phyloP scores from a whole-genome alignment of 2,329 filamentous ascomycete genomes.

The Penicillium glabrum region DNA sequence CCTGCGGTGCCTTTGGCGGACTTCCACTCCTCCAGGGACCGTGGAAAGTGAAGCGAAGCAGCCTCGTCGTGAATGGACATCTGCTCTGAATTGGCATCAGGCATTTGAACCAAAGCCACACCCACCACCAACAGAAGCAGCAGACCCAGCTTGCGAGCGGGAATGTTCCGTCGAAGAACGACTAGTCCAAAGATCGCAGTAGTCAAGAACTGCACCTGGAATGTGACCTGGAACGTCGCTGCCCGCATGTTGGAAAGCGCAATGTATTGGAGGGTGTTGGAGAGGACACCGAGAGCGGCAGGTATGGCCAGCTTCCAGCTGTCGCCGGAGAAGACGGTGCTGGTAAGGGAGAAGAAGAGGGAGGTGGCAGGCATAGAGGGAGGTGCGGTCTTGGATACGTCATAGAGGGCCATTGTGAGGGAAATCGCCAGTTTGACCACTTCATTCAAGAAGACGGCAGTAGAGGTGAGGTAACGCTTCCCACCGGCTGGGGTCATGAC shows the following conservation, averaged over 20 bases:
- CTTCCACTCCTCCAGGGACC: slow-evolving; percentile 74
- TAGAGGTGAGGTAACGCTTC: slow-evolving; percentile 89
- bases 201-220: slow-evolving; percentile 91
- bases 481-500: slow-evolving; percentile 84
- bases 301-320: slow-evolving; percentile 94
- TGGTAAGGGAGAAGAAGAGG: slow-evolving; percentile 76
- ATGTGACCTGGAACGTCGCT: slow-evolving; percentile 89
- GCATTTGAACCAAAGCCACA: slow-evolving; percentile 81
- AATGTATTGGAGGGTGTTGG: slow-evolving; percentile 92
- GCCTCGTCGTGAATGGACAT: slow-evolving; percentile 58
- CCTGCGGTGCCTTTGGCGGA: slow-evolving; percentile 51
- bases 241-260: slow-evolving; percentile 89
- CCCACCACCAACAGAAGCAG: slow-evolving; percentile 77
- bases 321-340: slow-evolving; percentile 80
- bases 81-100: slow-evolving; percentile 59
- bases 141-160: slow-evolving; percentile 74
- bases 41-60: slow-evolving; percentile 67
- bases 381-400: slow-evolving; percentile 74
- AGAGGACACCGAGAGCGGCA: slow-evolving; percentile 81
- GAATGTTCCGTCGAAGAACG: slow-evolving; percentile 70
- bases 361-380: slow-evolving; percentile 77
- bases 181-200: slow-evolving; percentile 83
- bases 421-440: slow-evolving; percentile 86
- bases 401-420: slow-evolving; percentile 82
- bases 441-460: slow-evolving; percentile 91